Evolutionary conservation across 345 rosid genomes (phyloP), one percentile per base, ranked within the genome.

Genomic region (Gossypium rotundifolium): DNA sequence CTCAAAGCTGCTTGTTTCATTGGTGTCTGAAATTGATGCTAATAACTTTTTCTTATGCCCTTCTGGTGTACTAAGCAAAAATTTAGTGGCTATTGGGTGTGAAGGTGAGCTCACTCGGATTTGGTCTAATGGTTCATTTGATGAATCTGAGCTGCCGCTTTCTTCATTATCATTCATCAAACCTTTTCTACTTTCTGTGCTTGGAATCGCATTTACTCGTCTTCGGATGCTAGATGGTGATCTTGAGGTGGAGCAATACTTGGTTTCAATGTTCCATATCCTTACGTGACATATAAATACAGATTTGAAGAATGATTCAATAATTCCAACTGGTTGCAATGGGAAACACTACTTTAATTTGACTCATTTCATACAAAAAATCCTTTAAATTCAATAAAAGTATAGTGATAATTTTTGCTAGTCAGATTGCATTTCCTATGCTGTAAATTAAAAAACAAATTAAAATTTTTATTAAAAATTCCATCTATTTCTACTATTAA

Each of bases 131-230:
- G 22, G 53, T 75, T 81, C 78, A 71, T 83, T 80, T 71, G 81
- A 60, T 53, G 79, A 27, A 51, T 61, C n/a, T 57, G 75, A 63
- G 75, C 55, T 27, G 44, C 22, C 75, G 14, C 80, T 57, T 75
- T 58, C 89, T 71, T 45, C 83, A 18, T 74, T 84, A 74, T 45
- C 82, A 33, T 74, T 82, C 83, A 45, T 81, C 77, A 76, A 72
- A 49, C 81, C 78, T 71, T 80, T 74, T 75, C 79, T 81, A 64
- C 76, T 51, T 75, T 87, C 92, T 70, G 82, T 75, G 17, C 75
- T 76, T 29, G 96, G 86, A 71, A 83, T 80, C 16, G 93, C 94
- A 85, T 91, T 22, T 46, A 95, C 84, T 83, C 96, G 87, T 78
- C 96, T 88, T 68, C 91, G 88, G 70, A 79, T 69, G 38, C 89